These are phyloP conservation scores for Naganishia vaughanmartiniae DNA, from an alignment of 768 basidiomycete genomes.

Conservation along the genomic window DNA sequence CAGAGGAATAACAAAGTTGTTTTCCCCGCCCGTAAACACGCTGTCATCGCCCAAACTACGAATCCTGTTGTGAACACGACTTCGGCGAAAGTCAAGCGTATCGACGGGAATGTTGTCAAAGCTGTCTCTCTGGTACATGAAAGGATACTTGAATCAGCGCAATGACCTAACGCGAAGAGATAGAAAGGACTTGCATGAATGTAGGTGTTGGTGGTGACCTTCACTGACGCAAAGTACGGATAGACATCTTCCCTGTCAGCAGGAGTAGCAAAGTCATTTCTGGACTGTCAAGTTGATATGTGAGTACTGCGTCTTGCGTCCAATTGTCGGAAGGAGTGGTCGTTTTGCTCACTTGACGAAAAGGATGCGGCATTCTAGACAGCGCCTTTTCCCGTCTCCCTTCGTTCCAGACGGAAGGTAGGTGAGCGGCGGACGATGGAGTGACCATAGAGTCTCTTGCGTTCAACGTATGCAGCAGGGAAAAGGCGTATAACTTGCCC, in stretches of 20 bases:
- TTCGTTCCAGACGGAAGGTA: constrained; percentile 8
- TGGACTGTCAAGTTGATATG: not conserved
- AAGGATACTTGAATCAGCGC: not conserved
- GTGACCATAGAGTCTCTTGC: not conserved
- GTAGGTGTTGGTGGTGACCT: constrained; percentile 27
- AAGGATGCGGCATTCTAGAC: not conserved
- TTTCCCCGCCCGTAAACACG: not conserved
- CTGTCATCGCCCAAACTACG: no score
- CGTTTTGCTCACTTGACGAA: not conserved
- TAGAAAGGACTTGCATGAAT: constrained; percentile 6
- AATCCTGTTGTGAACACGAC: not conserved
- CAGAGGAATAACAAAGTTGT: not conserved
- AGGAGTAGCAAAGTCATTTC: not conserved
- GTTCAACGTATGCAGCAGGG: constrained; percentile 24
- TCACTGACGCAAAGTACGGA: constrained; percentile 10
- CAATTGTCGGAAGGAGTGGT: not conserved
- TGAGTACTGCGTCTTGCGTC: not conserved
- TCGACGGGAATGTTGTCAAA: constrained; percentile 7
- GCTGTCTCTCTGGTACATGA: not conserved
- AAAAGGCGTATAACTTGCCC: constrained; percentile 28
- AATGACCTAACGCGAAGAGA: not conserved
- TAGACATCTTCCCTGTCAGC: not conserved
- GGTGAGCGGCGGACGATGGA: not conserved
- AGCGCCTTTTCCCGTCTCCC: not conserved
- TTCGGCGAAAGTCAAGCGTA: constrained; percentile 7